Evolutionary conservation across 495 filamentous ascomycete species (phyloP), one percentile per base, ranked within the genome.

Genomic region (Parathielavia appendiculata): DNA sequence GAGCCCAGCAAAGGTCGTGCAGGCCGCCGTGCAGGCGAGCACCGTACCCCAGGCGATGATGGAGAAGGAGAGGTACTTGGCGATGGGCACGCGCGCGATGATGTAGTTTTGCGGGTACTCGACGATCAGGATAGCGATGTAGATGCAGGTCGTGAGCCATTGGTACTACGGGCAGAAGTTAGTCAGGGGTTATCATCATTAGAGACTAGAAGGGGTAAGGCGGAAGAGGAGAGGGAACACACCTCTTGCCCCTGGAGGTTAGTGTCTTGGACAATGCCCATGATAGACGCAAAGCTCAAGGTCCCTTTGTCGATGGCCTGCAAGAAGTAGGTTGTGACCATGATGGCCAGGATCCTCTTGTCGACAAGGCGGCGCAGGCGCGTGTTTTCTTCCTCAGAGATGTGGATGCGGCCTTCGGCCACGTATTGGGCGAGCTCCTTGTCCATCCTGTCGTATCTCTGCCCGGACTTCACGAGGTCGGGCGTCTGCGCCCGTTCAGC

Each of bases 241-340:
- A 77, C 74, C 10, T 75, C 60, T 38, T 85, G 81, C 2, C 78
- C 83, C 7, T 73, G 56, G 41, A 87, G 68, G 32, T 72, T 60
- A 0, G 80, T 78, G 63, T 89, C 83, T 11, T 72, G 66, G 1
- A 74, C 71, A 36, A 89, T 80, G 3, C 82, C 83, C 86, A 89
- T 88, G 50, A 87, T 86, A 17, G 85, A 83, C 5, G 85, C 77
- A 64, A 87, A 88, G 4, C 81, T 83, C 73, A 89, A 66, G 1
- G 84, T 87, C 10, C 85, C 85, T 70, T 89, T 88, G 62, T 87
- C 84, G 34, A 89, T 75, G n/a, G 86, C 83, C 53, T 89, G 86
- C 3, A 88, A 69, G 63, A 89, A 89, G 67, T 89, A 89, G 9
- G 80, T 82, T 12, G 73, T 63, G 45, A 82, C 72, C 79, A 83